These are phyloP conservation scores for Aspergillus viridinutans DNA, from an alignment of 2,329 filamentous ascomycete genomes.

Conservation along the genomic window DNA sequence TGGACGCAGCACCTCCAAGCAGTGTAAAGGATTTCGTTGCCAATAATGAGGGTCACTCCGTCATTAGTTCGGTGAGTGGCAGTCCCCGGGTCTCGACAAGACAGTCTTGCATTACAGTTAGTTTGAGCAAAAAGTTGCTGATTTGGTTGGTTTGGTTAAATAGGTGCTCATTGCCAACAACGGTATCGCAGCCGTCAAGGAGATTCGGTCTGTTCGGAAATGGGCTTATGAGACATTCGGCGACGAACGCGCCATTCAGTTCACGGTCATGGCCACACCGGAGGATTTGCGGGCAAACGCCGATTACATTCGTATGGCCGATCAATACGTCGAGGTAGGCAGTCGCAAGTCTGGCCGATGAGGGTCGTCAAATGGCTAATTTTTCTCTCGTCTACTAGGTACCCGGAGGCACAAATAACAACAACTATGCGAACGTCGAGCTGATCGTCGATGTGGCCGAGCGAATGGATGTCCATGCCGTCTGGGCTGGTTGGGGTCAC, in stretches of 20 bases:
- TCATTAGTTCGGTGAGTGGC: constrained; percentile 86
- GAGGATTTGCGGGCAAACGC: constrained; percentile 97
- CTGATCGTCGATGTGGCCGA: constrained; percentile 98
- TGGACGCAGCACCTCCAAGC: constrained; percentile 75
- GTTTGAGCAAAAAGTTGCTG: too few species aligned
- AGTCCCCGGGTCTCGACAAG: not conserved
- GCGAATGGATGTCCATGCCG: constrained; percentile 96
- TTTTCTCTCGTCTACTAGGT: constrained; percentile 49
- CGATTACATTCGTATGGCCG: constrained; percentile 99
- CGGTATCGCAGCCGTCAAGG: constrained; percentile 98
- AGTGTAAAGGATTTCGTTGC: constrained; percentile 96
- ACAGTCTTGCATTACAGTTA: not conserved
- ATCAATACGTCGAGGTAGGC: constrained; percentile 88
- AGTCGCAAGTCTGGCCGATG: not conserved
- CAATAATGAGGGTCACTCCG: constrained; percentile 85
- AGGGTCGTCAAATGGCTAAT: not conserved
- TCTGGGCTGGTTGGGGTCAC: constrained; percentile 99
- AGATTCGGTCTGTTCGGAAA: constrained; percentile 98
- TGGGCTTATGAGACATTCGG: constrained; percentile 99
- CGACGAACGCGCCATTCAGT: constrained; percentile 96
- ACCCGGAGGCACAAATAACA: constrained; percentile 98
- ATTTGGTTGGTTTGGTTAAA: not conserved
- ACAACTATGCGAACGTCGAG: constrained; percentile 99
- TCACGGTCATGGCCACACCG: constrained; percentile 98
- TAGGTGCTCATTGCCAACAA: constrained; percentile 99